Base-by-base conservation (phyloP, 2,329 filamentous ascomycete genomes). In the Biscogniauxia sp. region DNA sequence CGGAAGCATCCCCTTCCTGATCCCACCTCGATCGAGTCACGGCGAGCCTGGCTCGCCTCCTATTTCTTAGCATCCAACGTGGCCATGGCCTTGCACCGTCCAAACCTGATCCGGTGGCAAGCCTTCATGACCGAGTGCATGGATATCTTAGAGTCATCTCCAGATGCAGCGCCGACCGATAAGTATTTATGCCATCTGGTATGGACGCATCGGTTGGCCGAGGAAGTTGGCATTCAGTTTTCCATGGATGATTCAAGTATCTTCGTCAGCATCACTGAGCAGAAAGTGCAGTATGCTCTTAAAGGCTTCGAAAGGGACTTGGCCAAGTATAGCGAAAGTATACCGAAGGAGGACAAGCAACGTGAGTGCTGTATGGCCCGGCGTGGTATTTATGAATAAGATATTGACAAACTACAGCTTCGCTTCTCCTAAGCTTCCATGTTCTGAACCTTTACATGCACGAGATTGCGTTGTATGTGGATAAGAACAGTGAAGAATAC, bases 391-490 rank as follows among this genome's bases (percentile, higher is more conserved):
- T 68, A 45, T 32, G 45, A 72, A 45, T 71, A 59, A 19, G 41
- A 23, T 26, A n/a, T 56, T 61, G 55, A 61, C 57, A 8, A 13
- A 7, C 11, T 50, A 60, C 70, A 88, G 88, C 84, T n/a, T 81
- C 85, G 0, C 77, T 92, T 53, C 77, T 78, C 19, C 82, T 92
- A 65, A 84, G 84, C 62, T 87, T 91, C 65, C 79, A 88, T 64
- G 82, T 89, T 1, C 72, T 91, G 41, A 88, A 82, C 63, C 77
- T 93, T 2, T 92, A 90, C 71, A 87, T 93, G 78, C 88, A 93
- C 72, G 91, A 93, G 73, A 85, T 91, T 57, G 87, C 85, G 2
- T 84, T 93, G 64, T 87, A 91, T 64, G 79, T 84, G 8, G 87
- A 90, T 56, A 82, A 84, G 63, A 79, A 78, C 20, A 79, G 85